Conservation (phyloP, 2,329 filamentous ascomycete genomes). For the Dactylellina sp. region DNA sequence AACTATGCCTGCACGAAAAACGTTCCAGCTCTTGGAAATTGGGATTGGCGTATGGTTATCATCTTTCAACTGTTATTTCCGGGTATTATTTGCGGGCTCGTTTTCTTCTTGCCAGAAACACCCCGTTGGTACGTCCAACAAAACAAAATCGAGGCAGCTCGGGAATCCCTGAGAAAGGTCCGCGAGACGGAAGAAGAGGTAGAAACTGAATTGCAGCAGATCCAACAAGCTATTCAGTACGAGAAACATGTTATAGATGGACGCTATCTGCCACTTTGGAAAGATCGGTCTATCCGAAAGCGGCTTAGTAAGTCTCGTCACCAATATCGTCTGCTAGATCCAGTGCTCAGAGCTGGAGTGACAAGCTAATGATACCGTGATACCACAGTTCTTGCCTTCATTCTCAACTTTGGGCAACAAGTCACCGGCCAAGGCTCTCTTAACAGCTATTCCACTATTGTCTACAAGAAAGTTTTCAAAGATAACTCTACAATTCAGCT, state of each 20-base stretch:
- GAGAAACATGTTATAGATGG: conserved; percentile 75
- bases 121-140: conserved; percentile 77
- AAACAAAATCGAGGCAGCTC: conserved; percentile 71
- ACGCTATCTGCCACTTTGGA: conserved; percentile 75
- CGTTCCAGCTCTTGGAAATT: conserved; percentile 66
- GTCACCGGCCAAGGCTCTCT: conserved; percentile 78
- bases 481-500: conserved; percentile 72
- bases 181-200: conserved; percentile 76
- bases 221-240: conserved; percentile 76
- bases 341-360: too few species aligned
- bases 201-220: conserved; percentile 74
- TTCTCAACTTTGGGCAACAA: conserved; percentile 78
- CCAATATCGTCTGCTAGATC: too few species aligned
- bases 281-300: conserved; percentile 75
- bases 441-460: conserved; percentile 78
- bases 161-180: conserved; percentile 70
- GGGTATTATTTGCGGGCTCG: conserved; percentile 70
- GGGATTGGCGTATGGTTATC: conserved; percentile 79
- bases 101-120: conserved; percentile 76
- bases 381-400: conserved; percentile 69
- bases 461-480: conserved; percentile 78
- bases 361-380: not conserved
- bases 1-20: conserved; percentile 73
- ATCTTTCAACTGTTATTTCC: conserved; percentile 78
- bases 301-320: conserved; percentile 66